Conservation (phyloP, 371 early-diverging fungal species). For the Enterocytospora artemiae region DNA sequence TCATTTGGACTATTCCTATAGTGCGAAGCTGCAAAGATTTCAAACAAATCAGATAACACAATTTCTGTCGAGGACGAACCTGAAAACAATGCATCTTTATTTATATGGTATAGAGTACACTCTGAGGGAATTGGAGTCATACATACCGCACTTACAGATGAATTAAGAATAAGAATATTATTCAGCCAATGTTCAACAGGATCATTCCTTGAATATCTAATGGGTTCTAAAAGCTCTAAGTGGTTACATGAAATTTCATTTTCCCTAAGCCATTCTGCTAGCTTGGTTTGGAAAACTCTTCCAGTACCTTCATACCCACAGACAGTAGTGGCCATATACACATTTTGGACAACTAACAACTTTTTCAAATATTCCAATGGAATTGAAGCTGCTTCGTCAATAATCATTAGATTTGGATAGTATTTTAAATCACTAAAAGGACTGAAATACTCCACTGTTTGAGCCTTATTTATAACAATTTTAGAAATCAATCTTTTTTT, state of each 20-base stretch:
- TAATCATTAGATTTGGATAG: conserved; percentile 74
- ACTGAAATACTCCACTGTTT: conserved; percentile 45
- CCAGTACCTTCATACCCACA: conserved; percentile 99
- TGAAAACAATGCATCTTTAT: conserved; percentile 82
- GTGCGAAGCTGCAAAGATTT: conserved; percentile 85
- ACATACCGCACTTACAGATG: conserved; percentile 58
- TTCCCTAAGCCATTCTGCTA: conserved; percentile 80
- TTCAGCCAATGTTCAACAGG: conserved; percentile 91
- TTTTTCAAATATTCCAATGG: conserved; percentile 78
- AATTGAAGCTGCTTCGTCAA: conserved; percentile 98
- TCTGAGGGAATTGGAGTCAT: conserved; percentile 81
- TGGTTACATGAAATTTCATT: conserved; percentile 69
- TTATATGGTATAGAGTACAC: conserved; percentile 83
- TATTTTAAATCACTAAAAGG: conserved; percentile 30
- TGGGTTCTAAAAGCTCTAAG: conserved; percentile 78
- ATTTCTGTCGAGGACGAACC: conserved; percentile 84
- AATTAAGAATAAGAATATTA: conserved; percentile 78
- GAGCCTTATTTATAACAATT: conserved; percentile 42
- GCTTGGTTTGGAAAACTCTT: conserved; percentile 79
- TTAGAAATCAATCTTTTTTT: conserved; percentile 43
- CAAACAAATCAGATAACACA: conserved; percentile 87
- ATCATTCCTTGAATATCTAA: conserved; percentile 79
- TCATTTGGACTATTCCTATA: conserved; percentile 99
- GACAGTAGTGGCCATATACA: conserved; percentile 94
- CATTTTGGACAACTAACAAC: conserved; percentile 78